A percentile compares a stretch with the other conserved stretches of the same genome.
phyloP scores from a whole-genome alignment of 1,284 basidiomycete genomes.

The Puccinia horiana region DNA sequence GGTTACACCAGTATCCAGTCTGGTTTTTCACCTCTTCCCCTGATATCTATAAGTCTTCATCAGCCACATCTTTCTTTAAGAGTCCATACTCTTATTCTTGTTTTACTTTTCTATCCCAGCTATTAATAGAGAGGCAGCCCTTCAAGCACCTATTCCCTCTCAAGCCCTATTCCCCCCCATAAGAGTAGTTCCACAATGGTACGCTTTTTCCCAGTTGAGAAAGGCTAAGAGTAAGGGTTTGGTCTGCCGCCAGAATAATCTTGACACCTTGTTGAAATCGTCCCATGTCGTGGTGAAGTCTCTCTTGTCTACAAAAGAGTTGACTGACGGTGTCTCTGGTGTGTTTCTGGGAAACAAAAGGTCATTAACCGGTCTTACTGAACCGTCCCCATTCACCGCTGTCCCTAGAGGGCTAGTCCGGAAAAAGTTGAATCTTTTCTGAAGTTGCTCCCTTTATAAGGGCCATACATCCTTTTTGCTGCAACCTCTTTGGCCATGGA shows the following conservation, averaged over 20 bases:
- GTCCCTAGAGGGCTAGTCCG: background rate
- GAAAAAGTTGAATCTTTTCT: background rate
- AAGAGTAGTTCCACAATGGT: no score
- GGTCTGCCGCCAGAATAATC: background rate
- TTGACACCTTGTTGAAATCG: background rate
- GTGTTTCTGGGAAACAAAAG: background rate
- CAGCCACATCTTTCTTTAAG: no score
- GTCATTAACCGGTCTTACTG: background rate
- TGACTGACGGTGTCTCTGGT: background rate
- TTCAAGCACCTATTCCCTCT: no score
- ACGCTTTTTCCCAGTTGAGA: background rate
- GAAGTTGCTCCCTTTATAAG: background rate
- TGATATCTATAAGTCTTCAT: no score
- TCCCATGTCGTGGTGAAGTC: constrained; percentile 8
- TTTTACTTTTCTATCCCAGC: no score
- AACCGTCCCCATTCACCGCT: background rate
- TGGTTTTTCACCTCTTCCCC: no score
- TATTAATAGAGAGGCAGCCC: no score
- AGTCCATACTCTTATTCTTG: no score
- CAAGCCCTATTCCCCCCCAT: no score
- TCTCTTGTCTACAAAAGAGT: background rate
- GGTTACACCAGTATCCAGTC: no score
- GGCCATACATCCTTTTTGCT: constrained; percentile 12
- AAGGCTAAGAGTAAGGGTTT: background rate
- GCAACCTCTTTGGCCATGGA: no score